Percentiles rank a stretch among this genome's conserved stretches.
These are phyloP conservation scores for Naganishia onofrii DNA, from an alignment of 768 basidiomycete species.

Conservation along the genomic window DNA sequence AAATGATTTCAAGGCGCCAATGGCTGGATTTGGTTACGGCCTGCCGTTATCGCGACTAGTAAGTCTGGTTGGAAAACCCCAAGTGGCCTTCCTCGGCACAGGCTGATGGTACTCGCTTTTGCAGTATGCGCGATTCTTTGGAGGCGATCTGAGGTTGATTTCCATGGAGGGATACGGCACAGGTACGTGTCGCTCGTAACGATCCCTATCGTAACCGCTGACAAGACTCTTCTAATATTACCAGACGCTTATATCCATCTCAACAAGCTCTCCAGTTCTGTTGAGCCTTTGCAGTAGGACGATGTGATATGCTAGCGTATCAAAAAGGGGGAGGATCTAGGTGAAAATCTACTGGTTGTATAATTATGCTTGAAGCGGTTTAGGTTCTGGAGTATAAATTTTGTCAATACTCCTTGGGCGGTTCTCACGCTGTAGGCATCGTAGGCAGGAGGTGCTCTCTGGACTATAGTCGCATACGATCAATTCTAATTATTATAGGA, in stretches of 20 bases:
- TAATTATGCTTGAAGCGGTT: background rate
- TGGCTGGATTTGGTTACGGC: conserved; percentile 90
- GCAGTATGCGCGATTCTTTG: conserved; percentile 92
- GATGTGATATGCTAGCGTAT: background rate
- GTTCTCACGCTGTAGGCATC: too few relatives aligned
- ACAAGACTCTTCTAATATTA: conserved; percentile 53
- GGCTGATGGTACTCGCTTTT: conserved; percentile 17
- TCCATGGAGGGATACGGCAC: conserved; percentile 81
- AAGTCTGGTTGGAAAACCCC: background rate
- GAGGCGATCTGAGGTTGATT: conserved; percentile 76
- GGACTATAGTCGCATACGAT: too few relatives aligned
- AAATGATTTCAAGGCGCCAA: conserved; percentile 91
- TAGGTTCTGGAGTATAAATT: background rate
- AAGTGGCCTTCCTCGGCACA: background rate
- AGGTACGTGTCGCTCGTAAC: conserved; percentile 30
- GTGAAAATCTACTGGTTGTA: background rate
- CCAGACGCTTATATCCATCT: conserved; percentile 84
- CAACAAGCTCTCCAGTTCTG: conserved; percentile 75
- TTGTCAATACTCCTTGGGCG: background rate
- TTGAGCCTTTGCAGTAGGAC: conserved; percentile 26
- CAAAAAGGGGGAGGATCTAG: conserved; percentile 5
- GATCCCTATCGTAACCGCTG: conserved; percentile 57
- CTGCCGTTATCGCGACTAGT: conserved; percentile 80
- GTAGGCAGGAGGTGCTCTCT: too few relatives aligned
- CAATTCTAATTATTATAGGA: too few relatives aligned